Conservation (phyloP, 169 alveolate species). For the Cyclospora cayetanensis region DNA sequence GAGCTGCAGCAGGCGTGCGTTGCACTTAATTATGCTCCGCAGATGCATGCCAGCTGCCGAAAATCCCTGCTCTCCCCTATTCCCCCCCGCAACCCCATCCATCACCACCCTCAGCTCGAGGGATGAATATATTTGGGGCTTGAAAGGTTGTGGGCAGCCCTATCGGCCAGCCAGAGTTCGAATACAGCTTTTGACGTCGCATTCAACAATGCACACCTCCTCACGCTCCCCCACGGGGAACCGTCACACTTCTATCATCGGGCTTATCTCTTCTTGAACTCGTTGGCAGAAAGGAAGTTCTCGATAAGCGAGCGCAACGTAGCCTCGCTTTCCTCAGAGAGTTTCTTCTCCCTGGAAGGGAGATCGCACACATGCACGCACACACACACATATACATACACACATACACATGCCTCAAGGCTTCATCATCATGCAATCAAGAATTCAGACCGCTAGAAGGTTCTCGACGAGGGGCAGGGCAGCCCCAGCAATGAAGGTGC, state of each 20-base stretch:
- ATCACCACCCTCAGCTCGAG: not conserved
- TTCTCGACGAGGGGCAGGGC: not conserved
- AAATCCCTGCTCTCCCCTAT: no score
- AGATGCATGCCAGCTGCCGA: no score
- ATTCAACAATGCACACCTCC: not conserved
- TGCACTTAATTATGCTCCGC: no score
- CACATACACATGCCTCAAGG: not conserved
- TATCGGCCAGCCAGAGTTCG: not conserved
- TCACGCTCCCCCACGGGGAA: not conserved
- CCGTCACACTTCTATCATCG: not conserved
- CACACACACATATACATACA: not conserved
- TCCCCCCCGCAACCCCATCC: not conserved
- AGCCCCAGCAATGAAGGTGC: not conserved
- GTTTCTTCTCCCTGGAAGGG: constrained; percentile 5
- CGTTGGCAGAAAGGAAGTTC: constrained; percentile 31
- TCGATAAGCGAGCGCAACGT: constrained; percentile 53
- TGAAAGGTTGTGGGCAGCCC: no score
- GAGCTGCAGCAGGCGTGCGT: no score
- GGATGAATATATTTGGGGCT: not conserved
- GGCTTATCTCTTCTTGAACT: constrained; percentile 31
- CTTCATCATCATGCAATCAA: not conserved
- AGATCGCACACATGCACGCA: not conserved
- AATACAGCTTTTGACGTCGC: not conserved
- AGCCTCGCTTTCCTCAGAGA: constrained; percentile 53
- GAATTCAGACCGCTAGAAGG: not conserved